A percentile compares a stretch with the other conserved stretches of the same genome.
phyloP scores from a whole-genome alignment of 106 monocot genomes.

The Allium cepa region DNA sequence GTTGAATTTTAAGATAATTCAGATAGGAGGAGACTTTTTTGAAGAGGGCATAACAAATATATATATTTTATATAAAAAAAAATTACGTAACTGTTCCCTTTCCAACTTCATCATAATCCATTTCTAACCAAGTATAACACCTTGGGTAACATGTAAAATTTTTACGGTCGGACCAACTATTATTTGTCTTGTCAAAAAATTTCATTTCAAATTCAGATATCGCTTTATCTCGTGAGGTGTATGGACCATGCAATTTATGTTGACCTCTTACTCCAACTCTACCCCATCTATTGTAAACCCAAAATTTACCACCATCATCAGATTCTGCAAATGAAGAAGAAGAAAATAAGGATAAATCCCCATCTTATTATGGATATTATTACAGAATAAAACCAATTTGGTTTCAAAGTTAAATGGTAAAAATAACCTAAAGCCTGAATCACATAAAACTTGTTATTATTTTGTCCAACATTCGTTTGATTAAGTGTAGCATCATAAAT shows the following conservation, averaged over 20 bases:
- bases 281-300: constrained; percentile 93
- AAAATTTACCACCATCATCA: constrained; percentile 63
- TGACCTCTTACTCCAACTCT: constrained; percentile 89
- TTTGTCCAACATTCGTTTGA: constrained; percentile 86
- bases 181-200: constrained; percentile 75
- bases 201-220: constrained; percentile 59
- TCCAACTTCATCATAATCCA: constrained; percentile 70
- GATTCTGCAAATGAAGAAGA: constrained; percentile 48
- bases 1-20: background rate
- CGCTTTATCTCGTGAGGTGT: constrained; percentile 30
- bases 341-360: no score
- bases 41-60: no score
- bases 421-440: constrained; percentile 82
- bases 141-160: constrained; percentile 44
- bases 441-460: constrained; percentile 90
- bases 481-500: constrained; percentile 83
- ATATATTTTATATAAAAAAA: background rate
- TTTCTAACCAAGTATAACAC: constrained; percentile 81
- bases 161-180: constrained; percentile 51
- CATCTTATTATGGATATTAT: no score
- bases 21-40: background rate
- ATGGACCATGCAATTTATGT: constrained; percentile 72
- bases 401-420: constrained; percentile 1
- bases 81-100: constrained; percentile 34
- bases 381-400: no score